Conservation (phyloP, 1,139 yeast genomes). For the Pichia sp. region DNA sequence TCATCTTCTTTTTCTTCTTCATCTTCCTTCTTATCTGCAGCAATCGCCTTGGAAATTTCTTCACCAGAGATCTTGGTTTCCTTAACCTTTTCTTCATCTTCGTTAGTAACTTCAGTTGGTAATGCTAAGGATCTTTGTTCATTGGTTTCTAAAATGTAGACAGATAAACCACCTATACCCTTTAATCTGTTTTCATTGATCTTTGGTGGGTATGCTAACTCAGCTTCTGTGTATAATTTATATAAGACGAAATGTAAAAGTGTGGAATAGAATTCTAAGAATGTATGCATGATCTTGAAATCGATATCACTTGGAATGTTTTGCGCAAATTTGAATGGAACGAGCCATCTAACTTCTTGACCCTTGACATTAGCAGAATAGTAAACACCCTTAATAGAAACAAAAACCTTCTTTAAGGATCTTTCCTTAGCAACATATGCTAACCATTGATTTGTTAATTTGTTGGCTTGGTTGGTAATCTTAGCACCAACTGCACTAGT, state of each 20-base stretch:
- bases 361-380: constrained; percentile 90
- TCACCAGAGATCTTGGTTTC: constrained; percentile 37
- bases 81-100: constrained; percentile 36
- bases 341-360: constrained; percentile 93
- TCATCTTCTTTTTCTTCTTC: constrained; percentile 38
- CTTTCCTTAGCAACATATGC: constrained; percentile 90
- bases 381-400: constrained; percentile 95
- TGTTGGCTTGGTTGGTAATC: constrained; percentile 83
- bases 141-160: constrained; percentile 70
- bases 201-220: constrained; percentile 88
- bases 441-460: constrained; percentile 90
- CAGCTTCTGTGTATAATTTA: constrained; percentile 82
- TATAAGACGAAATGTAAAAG: constrained; percentile 81
- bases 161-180: constrained; percentile 86
- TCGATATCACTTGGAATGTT: constrained; percentile 93
- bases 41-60: constrained; percentile 50
- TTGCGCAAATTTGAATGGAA: constrained; percentile 96
- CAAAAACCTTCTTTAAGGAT: constrained; percentile 83
- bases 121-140: constrained; percentile 42
- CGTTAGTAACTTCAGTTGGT: constrained; percentile 30
- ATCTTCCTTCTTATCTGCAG: constrained; percentile 39
- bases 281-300: constrained; percentile 95
- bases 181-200: constrained; percentile 70
- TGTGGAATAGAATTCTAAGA: constrained; percentile 93
- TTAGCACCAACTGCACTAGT: constrained; percentile 77